phyloP scores from a whole-genome alignment of 306 rosid species.

The Citrullus colocynthis region DNA sequence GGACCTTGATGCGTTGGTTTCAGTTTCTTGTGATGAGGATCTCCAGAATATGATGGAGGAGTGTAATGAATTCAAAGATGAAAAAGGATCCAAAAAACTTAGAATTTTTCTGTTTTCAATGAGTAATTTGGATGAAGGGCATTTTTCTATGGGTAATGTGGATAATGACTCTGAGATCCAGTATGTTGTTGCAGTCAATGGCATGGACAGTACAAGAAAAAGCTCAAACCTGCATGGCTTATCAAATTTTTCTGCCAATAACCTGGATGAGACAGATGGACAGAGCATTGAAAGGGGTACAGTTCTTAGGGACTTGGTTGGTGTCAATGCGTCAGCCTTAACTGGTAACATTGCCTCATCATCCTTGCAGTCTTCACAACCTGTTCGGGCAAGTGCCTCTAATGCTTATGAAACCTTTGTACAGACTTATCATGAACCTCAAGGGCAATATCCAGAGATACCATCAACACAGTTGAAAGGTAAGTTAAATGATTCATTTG shows the following conservation, averaged over 20 bases:
- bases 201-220: slow-evolving; percentile 53
- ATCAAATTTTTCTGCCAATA: slow-evolving; percentile 29
- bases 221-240: slow-evolving; percentile 26
- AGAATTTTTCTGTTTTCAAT: slow-evolving; percentile 58
- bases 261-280: slow-evolving; percentile 22
- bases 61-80: slow-evolving; percentile 33
- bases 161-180: slow-evolving; percentile 61
- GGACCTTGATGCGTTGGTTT: slow-evolving; percentile 88
- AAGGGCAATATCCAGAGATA: slow-evolving; percentile 29
- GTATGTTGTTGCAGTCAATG: slow-evolving; percentile 68
- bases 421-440: slow-evolving; percentile 19
- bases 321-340: slow-evolving; percentile 16
- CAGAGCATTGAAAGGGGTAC: slow-evolving; percentile 29
- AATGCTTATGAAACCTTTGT: slow-evolving; percentile 26
- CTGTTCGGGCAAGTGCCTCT: slow-evolving; percentile 25
- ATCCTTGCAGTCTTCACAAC: slow-evolving; percentile 20
- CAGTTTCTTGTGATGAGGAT: slow-evolving; percentile 73
- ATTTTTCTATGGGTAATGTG: slow-evolving; percentile 34
- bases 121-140: slow-evolving; percentile 55
- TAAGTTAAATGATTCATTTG: slow-evolving; percentile 32
- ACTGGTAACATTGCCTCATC: slow-evolving; percentile 20
- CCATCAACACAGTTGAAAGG: slow-evolving; percentile 24
- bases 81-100: slow-evolving; percentile 44
- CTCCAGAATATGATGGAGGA: slow-evolving; percentile 81
- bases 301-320: slow-evolving; percentile 18